A percentile compares a stretch with the other conserved stretches of the same genome.
Conservation (phyloP, 208 protist genomes). For the Trypanosoma vivax region DNA sequence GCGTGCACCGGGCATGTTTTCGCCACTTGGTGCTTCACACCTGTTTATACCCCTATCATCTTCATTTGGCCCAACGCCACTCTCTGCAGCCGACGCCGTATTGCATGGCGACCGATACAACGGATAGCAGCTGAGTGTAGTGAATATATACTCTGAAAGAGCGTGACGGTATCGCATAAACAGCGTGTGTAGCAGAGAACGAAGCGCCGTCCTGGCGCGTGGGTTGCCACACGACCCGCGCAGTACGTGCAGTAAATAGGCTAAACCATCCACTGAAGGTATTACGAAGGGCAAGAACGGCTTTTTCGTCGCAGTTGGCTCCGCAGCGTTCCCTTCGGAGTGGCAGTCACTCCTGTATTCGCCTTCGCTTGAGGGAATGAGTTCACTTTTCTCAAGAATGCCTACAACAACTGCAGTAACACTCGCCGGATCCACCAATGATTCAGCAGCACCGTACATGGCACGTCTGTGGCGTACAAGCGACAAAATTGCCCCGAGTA, state of each 20-base stretch:
- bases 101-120: neutral
- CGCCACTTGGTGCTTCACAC: too few relatives aligned
- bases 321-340: neutral
- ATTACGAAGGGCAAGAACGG: constrained; percentile 27
- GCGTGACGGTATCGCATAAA: constrained; percentile 25
- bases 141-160: constrained; percentile 13
- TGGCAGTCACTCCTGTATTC: constrained; percentile 11
- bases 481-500: constrained; percentile 23
- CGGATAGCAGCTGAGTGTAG: constrained; percentile 15
- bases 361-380: constrained; percentile 11
- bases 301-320: constrained; percentile 5
- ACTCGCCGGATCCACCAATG: constrained; percentile 16
- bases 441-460: constrained; percentile 13
- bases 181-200: constrained; percentile 27
- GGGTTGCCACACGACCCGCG: constrained; percentile 18
- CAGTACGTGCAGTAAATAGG: constrained; percentile 24
- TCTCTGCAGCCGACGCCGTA: neutral
- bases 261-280: constrained; percentile 20
- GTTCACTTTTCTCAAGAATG: constrained; percentile 27
- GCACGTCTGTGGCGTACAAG: constrained; percentile 24
- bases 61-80: neutral
- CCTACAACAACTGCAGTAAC: constrained; percentile 17
- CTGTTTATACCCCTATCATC: too few relatives aligned
- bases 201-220: constrained; percentile 21
- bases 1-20: neutral